Conservation (phyloP, 306 rosid genomes). For the Acacia acuminata region DNA sequence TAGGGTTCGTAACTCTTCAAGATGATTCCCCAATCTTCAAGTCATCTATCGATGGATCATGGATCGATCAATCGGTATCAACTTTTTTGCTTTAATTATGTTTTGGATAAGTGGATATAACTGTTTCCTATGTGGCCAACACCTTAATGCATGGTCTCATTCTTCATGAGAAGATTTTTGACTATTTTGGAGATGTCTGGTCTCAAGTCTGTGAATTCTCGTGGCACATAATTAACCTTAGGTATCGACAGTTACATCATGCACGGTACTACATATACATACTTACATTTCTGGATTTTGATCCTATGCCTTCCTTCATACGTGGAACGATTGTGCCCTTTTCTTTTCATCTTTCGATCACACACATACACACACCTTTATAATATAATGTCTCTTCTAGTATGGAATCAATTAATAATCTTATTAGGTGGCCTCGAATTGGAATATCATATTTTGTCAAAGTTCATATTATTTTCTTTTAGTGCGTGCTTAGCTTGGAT, state of each 20-base stretch:
- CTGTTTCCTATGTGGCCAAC: conserved; percentile 6
- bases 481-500: neutral
- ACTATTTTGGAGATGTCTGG: neutral
- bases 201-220: neutral
- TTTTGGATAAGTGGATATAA: neutral
- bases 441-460: neutral
- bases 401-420: neutral
- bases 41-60: neutral
- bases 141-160: neutral
- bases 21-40: conserved; percentile 1
- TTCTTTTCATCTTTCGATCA: neutral
- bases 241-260: neutral
- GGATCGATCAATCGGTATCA: neutral
- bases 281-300: neutral
- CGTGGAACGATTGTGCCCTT: conserved; percentile 8
- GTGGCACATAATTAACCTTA: neutral
- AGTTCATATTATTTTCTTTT: neutral
- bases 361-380: too few relatives aligned
- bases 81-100: neutral
- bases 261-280: neutral
- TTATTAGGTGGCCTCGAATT: neutral
- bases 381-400: neutral
- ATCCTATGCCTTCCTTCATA: neutral
- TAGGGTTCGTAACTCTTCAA: neutral
- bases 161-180: conserved; percentile 2